Base-by-base conservation (phyloP, 1,284 basidiomycete species). In the Apiotrichum brassicae region DNA sequence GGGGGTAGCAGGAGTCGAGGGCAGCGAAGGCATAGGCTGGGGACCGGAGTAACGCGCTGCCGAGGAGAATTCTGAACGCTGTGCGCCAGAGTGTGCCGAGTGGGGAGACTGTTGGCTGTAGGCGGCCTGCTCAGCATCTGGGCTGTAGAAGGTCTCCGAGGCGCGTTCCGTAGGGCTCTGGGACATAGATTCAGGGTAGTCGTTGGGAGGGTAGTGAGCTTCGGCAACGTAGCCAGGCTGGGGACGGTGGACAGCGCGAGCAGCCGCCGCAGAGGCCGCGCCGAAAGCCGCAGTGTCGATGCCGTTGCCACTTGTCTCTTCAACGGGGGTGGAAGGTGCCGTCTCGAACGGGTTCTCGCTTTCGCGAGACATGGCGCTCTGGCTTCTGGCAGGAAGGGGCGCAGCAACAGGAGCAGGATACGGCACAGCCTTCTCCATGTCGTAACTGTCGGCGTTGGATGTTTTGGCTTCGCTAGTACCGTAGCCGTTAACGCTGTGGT, bases 331-430 rank as follows among this genome's bases (percentile, higher is more conserved):
- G 6, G 36, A 50, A 1, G 54, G 54, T 18, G 48, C 50, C 8
- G 54, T 53, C 37, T 53, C 43, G 42, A 56, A 56, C 9, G 54
- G 54, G 42, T 53, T 42, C 40, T 42, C 40, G 40, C 40, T 42
- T 19, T 42, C 40, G 18, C 26, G 16, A 7, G 40, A 42, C 40
- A 20, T 30, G 11, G 26, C 26, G 19, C 40, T 42, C 11, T 24
- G 16, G 22, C 9, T 22, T 19, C 7, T 22, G 18, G 35, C 7
- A 9, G 19, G 18, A 23, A 8, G 13, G 12, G 37, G n/a, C 16
- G 14, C 40, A 22, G 40, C 39, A n/a, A 22, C 24, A n/a, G 7
- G n/a, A 25, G 24, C 24, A 9, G 37, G 3, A 14, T 20, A 6
- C 3, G 40, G 40, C 2, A n/a, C 22, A 19, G 26, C 44, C 42